Conservation (phyloP, 305 asterid genomes). For the Plantago coronopus region DNA sequence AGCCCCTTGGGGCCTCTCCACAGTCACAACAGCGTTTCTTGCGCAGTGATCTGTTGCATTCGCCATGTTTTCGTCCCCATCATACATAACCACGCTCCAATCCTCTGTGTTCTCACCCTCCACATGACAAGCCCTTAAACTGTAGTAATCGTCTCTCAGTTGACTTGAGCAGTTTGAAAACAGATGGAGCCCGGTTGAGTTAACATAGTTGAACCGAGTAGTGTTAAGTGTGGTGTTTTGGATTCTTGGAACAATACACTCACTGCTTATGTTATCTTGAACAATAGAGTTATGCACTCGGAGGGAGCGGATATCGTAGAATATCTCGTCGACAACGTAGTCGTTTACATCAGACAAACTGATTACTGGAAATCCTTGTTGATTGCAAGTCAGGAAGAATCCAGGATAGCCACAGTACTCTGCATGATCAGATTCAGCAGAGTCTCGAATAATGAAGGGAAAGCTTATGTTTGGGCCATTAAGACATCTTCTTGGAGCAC, state of each 20-base stretch:
- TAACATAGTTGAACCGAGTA: not conserved
- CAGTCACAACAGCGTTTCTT: conserved; percentile 31
- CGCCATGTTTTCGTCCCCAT: conserved; percentile 9
- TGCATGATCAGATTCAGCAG: conserved; percentile 24
- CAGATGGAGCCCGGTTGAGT: conserved; percentile 25
- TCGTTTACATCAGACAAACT: conserved; percentile 3
- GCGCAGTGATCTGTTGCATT: conserved; percentile 29
- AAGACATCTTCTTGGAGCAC: conserved; percentile 33
- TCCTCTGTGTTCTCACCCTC: not conserved
- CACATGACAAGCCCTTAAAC: conserved; percentile 17
- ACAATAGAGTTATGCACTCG: conserved; percentile 26
- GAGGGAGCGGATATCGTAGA: conserved; percentile 23
- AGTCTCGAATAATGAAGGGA: conserved; percentile 40
- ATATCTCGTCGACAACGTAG: conserved; percentile 22
- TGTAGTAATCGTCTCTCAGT: conserved; percentile 16
- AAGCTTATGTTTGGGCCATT: conserved; percentile 40
- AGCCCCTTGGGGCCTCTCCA: conserved; percentile 24
- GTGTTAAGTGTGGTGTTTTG: conserved; percentile 26
- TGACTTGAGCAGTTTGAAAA: conserved; percentile 35
- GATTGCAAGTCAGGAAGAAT: conserved; percentile 32
- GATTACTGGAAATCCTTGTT: conserved; percentile 27
- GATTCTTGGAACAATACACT: conserved; percentile 20
- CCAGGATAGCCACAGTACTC: conserved; percentile 44
- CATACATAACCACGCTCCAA: conserved; percentile 28
- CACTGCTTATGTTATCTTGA: not conserved